phyloP scores from a whole-genome alignment of 192 early-diverging fungal species.

The Chytriomyces sp. region DNA sequence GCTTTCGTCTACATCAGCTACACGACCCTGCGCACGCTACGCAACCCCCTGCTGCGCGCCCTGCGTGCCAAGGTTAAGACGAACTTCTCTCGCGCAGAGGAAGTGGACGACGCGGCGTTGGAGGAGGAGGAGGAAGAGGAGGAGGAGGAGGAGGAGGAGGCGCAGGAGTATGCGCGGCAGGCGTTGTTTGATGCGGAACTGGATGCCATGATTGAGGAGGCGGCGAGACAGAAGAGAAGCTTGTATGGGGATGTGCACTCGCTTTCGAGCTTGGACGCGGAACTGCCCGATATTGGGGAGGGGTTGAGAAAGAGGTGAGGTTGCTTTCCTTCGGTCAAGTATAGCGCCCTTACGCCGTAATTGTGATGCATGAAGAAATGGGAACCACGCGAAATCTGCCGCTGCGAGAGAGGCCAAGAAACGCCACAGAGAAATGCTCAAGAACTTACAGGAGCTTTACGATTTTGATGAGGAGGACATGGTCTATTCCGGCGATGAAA shows the following conservation, averaged over 20 bases:
- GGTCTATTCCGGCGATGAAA: neutral
- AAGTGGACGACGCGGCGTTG: neutral
- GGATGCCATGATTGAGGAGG: constrained; percentile 11
- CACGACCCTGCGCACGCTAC: neutral
- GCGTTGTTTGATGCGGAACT: constrained; percentile 1
- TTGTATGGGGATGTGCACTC: neutral
- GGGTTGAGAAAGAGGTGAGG: constrained; percentile 16
- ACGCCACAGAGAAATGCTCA: neutral
- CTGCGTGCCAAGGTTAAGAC: neutral
- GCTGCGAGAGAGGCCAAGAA: neutral
- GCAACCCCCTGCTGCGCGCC: neutral
- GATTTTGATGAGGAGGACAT: constrained; percentile 11
- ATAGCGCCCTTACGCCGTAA: neutral
- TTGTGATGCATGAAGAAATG: too few relatives aligned
- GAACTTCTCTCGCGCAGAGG: neutral
- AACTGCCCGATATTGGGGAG: neutral
- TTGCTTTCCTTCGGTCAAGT: neutral
- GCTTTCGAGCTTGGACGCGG: neutral
- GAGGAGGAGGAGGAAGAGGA: neutral
- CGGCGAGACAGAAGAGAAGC: neutral
- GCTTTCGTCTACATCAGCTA: neutral
- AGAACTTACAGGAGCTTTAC: constrained; percentile 8
- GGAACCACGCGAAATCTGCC: too few relatives aligned
- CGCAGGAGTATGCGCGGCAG: neutral
- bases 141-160: neutral